Evolutionary conservation across 148 eudicot species (phyloP).

Genomic region (Heliamphora exappendiculata): DNA sequence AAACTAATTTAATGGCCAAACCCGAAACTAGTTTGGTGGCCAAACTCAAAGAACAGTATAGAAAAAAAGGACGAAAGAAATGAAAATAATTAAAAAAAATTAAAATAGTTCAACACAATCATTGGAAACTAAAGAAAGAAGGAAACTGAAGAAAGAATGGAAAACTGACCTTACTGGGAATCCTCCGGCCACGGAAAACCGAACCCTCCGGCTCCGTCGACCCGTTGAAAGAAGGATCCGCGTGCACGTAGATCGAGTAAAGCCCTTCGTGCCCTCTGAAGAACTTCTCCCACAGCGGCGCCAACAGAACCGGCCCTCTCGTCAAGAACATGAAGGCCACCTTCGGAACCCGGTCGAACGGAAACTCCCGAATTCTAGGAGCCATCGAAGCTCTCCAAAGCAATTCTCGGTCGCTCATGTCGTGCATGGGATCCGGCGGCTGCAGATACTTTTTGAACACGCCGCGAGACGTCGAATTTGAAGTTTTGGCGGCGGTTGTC

Average conservation of each 20-base stretch:
- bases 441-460: not conserved
- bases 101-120: too few relatives aligned
- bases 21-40: too few relatives aligned
- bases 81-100: too few relatives aligned
- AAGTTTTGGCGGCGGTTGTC: too few relatives aligned
- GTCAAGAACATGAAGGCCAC: slow-evolving; percentile 81
- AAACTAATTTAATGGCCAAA: too few relatives aligned
- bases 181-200: slow-evolving; percentile 43
- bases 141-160: not conserved
- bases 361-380: slow-evolving; percentile 35
- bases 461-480: not conserved
- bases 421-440: slow-evolving; percentile 17
- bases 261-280: slow-evolving; percentile 54
- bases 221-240: slow-evolving; percentile 27
- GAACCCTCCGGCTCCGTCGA: slow-evolving; percentile 36
- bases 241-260: slow-evolving; percentile 62
- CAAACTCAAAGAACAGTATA: too few relatives aligned
- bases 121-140: accelerated
- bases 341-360: slow-evolving; percentile 40
- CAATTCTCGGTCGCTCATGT: slow-evolving; percentile 44
- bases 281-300: slow-evolving; percentile 71
- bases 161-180: slow-evolving; percentile 68
- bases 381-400: slow-evolving; percentile 64
- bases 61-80: too few relatives aligned
- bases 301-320: slow-evolving; percentile 35